A percentile compares a stretch with the other conserved stretches of the same genome.
Evolutionary conservation across 2,329 filamentous ascomycete genomes (phyloP).

Genomic region (Cladophialophora immunda): DNA sequence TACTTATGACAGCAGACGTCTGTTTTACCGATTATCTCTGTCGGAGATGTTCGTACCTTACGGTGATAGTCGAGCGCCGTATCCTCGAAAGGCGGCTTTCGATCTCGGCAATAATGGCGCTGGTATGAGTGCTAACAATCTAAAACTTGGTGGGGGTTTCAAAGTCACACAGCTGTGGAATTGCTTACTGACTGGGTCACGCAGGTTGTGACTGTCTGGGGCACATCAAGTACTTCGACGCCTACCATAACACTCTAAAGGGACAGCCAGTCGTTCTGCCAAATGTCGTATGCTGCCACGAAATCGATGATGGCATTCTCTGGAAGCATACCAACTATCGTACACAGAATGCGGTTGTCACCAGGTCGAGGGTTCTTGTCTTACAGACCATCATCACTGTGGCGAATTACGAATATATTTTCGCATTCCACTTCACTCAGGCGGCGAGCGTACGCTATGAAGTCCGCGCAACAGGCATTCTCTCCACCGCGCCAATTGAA

Average conservation of each 20-base stretch:
- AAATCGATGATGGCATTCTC: slow-evolving; percentile 53
- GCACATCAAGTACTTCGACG: slow-evolving; percentile 55
- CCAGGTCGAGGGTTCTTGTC: slow-evolving; percentile 46
- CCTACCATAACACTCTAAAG: slow-evolving; percentile 46
- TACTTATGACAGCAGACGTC: slow-evolving; percentile 70
- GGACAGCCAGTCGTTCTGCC: slow-evolving; percentile 50
- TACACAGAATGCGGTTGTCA: slow-evolving; percentile 48
- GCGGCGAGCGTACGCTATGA: slow-evolving; percentile 53
- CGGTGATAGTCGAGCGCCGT: slow-evolving; percentile 70
- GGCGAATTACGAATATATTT: slow-evolving; percentile 56
- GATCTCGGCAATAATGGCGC: slow-evolving; percentile 56
- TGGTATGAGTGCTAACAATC: slow-evolving; percentile 54
- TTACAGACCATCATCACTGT: slow-evolving; percentile 53
- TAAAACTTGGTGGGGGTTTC: too few relatives aligned
- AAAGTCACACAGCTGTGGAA: too few relatives aligned
- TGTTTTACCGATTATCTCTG: slow-evolving; percentile 72
- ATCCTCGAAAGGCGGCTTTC: slow-evolving; percentile 74
- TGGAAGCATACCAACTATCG: slow-evolving; percentile 54
- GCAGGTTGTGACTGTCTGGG: slow-evolving; percentile 58
- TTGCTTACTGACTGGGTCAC: too few relatives aligned
- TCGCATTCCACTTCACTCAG: slow-evolving; percentile 53
- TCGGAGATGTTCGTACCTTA: slow-evolving; percentile 76
- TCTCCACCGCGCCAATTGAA: slow-evolving; percentile 52
- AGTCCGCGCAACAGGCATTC: slow-evolving; percentile 57
- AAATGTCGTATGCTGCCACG: slow-evolving; percentile 58